Conservation (phyloP, 768 basidiomycete species). For the Mycena haematopus region DNA sequence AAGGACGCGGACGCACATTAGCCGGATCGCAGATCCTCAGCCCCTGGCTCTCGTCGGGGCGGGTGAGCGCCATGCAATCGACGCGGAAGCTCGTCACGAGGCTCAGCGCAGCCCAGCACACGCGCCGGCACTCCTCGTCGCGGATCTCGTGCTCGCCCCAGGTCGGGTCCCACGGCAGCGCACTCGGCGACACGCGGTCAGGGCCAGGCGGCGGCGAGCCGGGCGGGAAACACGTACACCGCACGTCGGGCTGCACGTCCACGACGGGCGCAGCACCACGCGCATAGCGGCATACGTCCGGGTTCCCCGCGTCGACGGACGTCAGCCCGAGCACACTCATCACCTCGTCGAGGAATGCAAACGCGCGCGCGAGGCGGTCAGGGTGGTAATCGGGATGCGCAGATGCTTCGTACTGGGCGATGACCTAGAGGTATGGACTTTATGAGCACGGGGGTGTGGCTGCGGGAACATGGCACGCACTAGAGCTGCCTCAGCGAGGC, state of each 20-base stretch:
- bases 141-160: constrained; percentile 49
- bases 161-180: constrained; percentile 51
- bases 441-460: not conserved
- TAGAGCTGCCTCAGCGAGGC: constrained; percentile 59
- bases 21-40: constrained; percentile 35
- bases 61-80: constrained; percentile 47
- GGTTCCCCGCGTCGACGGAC: constrained; percentile 49
- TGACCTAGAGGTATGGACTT: constrained; percentile 40
- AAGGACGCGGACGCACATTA: constrained; percentile 42
- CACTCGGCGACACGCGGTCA: constrained; percentile 43
- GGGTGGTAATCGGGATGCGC: constrained; percentile 55
- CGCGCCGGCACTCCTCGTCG: constrained; percentile 55
- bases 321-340: constrained; percentile 50
- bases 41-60: constrained; percentile 48
- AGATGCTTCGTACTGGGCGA: constrained; percentile 60
- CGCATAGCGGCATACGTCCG: constrained; percentile 47
- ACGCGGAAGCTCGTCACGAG: constrained; percentile 39
- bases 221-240: constrained; percentile 45
- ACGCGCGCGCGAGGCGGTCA: constrained; percentile 47
- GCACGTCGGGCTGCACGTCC: constrained; percentile 14
- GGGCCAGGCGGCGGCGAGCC: constrained; percentile 32
- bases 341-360: constrained; percentile 54
- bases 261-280: constrained; percentile 38
- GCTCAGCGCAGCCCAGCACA: constrained; percentile 58
- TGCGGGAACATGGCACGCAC: constrained; percentile 38